phyloP scores from a whole-genome alignment of 805 yeast genomes.

The Nakazawaea wickerhamii region DNA sequence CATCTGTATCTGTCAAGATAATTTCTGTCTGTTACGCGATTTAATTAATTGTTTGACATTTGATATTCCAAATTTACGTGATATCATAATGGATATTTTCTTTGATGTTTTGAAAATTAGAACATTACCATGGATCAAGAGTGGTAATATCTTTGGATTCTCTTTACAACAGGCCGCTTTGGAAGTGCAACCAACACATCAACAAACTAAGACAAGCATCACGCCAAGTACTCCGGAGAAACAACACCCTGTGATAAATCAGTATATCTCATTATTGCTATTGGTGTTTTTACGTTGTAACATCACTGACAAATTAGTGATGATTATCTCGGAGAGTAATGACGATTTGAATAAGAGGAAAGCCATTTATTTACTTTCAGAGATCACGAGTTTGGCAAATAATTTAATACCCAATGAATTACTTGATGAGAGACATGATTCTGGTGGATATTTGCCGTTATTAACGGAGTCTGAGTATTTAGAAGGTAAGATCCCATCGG shows the following conservation, averaged over 20 bases:
- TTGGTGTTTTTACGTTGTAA: conserved; percentile 51
- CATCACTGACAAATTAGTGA: conserved; percentile 42
- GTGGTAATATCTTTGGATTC: conserved; percentile 19
- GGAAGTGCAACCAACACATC: conserved; percentile 7
- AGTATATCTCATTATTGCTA: conserved; percentile 60
- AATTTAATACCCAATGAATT: conserved; percentile 48
- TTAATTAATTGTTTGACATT: conserved; percentile 57
- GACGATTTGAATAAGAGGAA: conserved; percentile 47
- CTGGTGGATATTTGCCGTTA: conserved; percentile 4
- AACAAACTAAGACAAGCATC: conserved; percentile 12
- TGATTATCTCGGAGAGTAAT: conserved; percentile 33
- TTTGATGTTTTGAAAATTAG: conserved; percentile 60
- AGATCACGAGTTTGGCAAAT: conserved; percentile 49
- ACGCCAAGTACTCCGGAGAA: conserved; percentile 27
- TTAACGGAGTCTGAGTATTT: conserved; percentile 5
- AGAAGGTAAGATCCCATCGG: conserved; percentile 21
- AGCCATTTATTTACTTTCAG: conserved; percentile 60
- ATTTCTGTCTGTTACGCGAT: conserved; percentile 49
- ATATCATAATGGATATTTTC: conserved; percentile 64
- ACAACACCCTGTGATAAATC: conserved; percentile 45
- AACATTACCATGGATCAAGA: conserved; percentile 45
- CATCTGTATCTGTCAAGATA: conserved; percentile 52
- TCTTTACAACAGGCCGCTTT: conserved; percentile 1
- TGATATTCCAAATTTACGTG: conserved; percentile 52
- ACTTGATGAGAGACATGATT: conserved; percentile 16